Conservation (phyloP, 306 rosid genomes). For the Prunus fruticosa region DNA sequence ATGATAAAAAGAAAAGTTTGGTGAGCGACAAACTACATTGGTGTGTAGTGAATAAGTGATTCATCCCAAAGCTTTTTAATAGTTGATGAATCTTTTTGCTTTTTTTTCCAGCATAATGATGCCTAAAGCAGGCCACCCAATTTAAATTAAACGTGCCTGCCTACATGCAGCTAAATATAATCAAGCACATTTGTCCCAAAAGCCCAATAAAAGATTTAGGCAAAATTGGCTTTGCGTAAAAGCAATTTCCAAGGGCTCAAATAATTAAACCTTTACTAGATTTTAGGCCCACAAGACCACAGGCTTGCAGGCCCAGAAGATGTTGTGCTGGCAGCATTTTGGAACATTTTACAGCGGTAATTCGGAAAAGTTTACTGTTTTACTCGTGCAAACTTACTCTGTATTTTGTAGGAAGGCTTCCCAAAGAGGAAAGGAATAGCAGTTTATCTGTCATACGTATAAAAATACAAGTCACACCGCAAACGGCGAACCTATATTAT, state of each 20-base stretch:
- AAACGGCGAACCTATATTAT: neutral
- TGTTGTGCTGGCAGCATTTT: neutral
- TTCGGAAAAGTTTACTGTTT: neutral
- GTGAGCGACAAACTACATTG: neutral
- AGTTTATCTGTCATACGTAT: neutral
- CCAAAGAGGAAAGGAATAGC: neutral
- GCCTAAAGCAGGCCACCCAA: neutral
- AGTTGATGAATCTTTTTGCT: neutral
- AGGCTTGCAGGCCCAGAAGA: neutral
- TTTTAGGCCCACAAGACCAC: too few species aligned
- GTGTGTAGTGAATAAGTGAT: neutral
- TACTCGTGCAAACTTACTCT: neutral
- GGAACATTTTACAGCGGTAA: neutral
- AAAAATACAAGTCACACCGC: neutral
- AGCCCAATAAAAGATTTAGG: neutral
- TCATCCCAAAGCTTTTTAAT: neutral
- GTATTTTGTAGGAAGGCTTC: neutral
- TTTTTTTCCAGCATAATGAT: neutral
- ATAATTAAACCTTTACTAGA: too few species aligned
- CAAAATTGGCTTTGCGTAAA: neutral
- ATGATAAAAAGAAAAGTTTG: slow-evolving; percentile 2
- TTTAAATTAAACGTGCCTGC: neutral
- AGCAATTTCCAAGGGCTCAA: neutral
- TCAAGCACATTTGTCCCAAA: neutral
- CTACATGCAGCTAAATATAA: neutral